Conservation (phyloP, 1,139 yeast genomes). For the Citeromyces hawaiiensis region DNA sequence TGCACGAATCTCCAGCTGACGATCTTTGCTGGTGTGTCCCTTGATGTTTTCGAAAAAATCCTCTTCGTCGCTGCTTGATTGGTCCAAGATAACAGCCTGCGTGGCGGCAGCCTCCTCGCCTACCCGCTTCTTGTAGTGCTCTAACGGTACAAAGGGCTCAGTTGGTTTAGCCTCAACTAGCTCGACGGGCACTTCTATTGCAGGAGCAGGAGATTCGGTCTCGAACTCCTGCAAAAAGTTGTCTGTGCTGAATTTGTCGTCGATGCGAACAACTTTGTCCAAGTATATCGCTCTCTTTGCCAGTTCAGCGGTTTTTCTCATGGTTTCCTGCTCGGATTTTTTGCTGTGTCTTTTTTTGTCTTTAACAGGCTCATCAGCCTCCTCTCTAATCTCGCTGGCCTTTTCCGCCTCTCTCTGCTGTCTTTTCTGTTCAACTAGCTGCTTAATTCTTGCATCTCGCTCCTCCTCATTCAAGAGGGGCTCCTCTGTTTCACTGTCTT, state of each 20-base stretch:
- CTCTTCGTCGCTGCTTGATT: slow-evolving; percentile 2
- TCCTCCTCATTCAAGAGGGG: neutral
- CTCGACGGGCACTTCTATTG: neutral
- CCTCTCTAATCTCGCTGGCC: neutral
- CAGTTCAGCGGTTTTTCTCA: neutral
- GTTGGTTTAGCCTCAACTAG: neutral
- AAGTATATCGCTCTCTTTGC: neutral
- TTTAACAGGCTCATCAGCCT: neutral
- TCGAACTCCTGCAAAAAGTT: neutral
- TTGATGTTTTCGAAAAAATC: slow-evolving; percentile 4
- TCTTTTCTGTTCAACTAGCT: neutral
- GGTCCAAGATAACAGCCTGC: neutral
- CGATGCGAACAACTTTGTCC: neutral
- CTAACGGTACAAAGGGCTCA: neutral
- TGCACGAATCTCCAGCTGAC: slow-evolving; percentile 6
- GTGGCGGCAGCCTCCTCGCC: neutral
- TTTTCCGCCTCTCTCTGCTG: neutral
- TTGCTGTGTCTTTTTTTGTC: neutral
- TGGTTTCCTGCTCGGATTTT: neutral
- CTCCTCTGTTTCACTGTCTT: neutral
- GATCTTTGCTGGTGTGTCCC: slow-evolving; percentile 5
- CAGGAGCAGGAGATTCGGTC: slow-evolving; percentile 2
- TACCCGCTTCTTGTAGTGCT: neutral
- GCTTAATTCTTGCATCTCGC: neutral
- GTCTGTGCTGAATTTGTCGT: slow-evolving; percentile 2